A percentile compares a stretch with the other conserved stretches of the same genome.
Conservation (phyloP, 257 asterid genomes). For the Mentha longifolia region DNA sequence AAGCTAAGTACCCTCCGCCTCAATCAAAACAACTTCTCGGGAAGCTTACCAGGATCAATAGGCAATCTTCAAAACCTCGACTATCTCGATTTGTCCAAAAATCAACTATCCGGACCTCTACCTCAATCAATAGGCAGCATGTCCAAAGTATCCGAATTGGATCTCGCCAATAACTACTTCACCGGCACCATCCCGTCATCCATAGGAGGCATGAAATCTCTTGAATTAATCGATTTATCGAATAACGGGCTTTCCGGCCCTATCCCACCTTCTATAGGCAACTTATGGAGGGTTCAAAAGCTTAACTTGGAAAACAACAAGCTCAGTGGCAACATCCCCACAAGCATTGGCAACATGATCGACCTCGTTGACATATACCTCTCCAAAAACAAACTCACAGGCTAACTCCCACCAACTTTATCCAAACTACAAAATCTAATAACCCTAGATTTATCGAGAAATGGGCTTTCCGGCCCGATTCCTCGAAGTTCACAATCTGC, state of each 20-base stretch:
- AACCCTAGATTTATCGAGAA: conserved; percentile 56
- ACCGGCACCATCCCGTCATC: conserved; percentile 62
- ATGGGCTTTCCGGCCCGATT: conserved; percentile 61
- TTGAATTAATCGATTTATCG: no score
- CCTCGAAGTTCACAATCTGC: conserved; percentile 39
- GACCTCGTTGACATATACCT: conserved; percentile 45
- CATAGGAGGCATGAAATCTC: no score
- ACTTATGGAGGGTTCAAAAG: conserved; percentile 39
- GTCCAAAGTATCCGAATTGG: conserved; percentile 37
- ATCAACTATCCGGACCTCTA: no score
- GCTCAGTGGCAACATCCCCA: conserved; percentile 64
- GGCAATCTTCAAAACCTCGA: conserved; percentile 47
- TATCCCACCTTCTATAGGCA: conserved; percentile 57
- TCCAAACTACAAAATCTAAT: conserved; percentile 49
- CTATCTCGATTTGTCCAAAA: conserved; percentile 46
- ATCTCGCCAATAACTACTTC: conserved; percentile 48
- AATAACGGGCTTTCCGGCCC: conserved; percentile 55
- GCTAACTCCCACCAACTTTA: no score
- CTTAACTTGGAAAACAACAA: conserved; percentile 59
- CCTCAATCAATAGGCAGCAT: no score
- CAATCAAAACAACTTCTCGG: conserved; percentile 48
- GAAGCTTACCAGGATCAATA: conserved; percentile 49
- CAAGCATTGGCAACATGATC: conserved; percentile 53
- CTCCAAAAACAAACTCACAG: conserved; percentile 60
- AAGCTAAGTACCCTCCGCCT: conserved; percentile 48